Evolutionary conservation across 2,329 filamentous ascomycete genomes (phyloP), one percentile per base, ranked within the genome.

Genomic region (Leptographium lundbergii): DNA sequence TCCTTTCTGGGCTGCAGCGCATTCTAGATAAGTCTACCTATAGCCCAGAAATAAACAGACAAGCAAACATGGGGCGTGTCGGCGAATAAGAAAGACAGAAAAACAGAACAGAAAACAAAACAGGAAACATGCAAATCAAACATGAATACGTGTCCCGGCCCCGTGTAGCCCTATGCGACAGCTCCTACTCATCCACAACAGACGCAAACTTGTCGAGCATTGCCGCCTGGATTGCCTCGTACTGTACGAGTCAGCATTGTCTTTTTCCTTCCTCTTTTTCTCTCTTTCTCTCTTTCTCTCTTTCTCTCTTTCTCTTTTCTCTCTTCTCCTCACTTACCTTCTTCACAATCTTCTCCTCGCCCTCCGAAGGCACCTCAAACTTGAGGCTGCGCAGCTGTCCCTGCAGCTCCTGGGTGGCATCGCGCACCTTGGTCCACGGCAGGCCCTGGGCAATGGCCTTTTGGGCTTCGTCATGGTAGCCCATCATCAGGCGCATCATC

Each of bases 401-500:
- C 77, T 96, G 91, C 66, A 97, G 84, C 27, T 96, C 92, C 60
- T 81, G 78, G 14, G 94, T 99, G 39, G 88, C 84, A 68, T 99
- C 94, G 66, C 92, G 85, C 59, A 99, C 87, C 82, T 95, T 96
- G 70, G 79, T 77, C 94, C 94, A 99, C 74, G 78, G 87, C 74
- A 92, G 88, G 62, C 94, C 94, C 73, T 96, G 90, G 6, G 88
- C 81, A 69, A 99, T 82, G 7, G 90, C 91, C 82, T 96, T 97
- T 73, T 97, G 92, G 27, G 90, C 86, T 78, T 99, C 94, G 69
- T 99, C 95, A 72, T 96, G 90, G 82, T 92, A 99, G 60, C 87
- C 89, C 80, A 99, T 89, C 85, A 99, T 97, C 64, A 90, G 87
- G 82, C 95, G 96, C 94, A 99, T 99, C 94, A 99, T 97, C 87